Conservation (phyloP, 768 basidiomycete genomes). For the Leccinum ochraceum region DNA sequence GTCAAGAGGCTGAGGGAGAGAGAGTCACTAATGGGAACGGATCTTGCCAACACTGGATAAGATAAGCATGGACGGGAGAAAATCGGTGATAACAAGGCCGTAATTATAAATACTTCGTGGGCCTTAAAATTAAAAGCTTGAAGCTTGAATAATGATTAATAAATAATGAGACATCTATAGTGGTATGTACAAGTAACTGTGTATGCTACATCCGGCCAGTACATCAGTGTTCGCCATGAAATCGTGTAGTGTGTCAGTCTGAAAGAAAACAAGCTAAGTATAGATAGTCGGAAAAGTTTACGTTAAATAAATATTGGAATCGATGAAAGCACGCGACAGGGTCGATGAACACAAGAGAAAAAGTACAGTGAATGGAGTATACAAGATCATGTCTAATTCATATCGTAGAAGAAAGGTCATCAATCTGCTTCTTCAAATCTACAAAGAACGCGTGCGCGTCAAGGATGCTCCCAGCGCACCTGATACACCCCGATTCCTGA, state of each 20-base stretch:
- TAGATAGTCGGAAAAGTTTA: no score
- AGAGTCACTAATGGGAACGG: slow-evolving; percentile 9
- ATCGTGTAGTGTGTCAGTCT: background rate
- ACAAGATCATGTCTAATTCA: slow-evolving; percentile 21
- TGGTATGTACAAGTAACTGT: background rate
- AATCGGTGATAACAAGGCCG: background rate
- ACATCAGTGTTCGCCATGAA: background rate
- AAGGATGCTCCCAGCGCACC: slow-evolving; percentile 68
- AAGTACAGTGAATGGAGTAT: background rate
- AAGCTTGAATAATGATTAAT: background rate
- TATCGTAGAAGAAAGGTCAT: slow-evolving; percentile 48
- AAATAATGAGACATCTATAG: background rate
- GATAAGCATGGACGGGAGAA: background rate
- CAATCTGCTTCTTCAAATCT: slow-evolving; percentile 56
- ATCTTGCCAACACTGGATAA: slow-evolving; percentile 16
- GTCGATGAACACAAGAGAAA: background rate
- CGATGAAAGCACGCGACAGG: background rate
- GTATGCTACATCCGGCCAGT: slow-evolving; percentile 1
- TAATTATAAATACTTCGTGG: background rate
- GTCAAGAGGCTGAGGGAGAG: background rate
- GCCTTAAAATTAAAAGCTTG: background rate
- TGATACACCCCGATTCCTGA: slow-evolving; percentile 51
- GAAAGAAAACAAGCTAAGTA: background rate
- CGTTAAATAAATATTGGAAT: background rate
- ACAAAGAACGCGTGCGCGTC: slow-evolving; percentile 59